Base-by-base conservation (phyloP, 176 grass and related monocot species). In the Oryza meyeriana region DNA sequence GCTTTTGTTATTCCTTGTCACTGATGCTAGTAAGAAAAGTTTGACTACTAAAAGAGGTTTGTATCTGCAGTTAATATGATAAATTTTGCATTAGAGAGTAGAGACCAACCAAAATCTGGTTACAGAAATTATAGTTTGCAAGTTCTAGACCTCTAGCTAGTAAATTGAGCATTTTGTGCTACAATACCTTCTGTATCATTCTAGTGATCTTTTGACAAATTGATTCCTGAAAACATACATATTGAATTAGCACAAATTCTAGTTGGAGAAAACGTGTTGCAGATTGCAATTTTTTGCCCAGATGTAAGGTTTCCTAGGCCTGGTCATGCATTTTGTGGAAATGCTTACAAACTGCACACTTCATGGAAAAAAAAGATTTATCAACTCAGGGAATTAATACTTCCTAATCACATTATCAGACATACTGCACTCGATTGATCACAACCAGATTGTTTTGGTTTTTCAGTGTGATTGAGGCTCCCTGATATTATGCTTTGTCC, bases 401-500 rank as follows among this genome's bases (percentile, higher is more conserved):
- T 74, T 79, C 61, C 74, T 24, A 34, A 72, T 78, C 36, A 74
- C 24, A 0, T 30, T 59, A 72, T 78, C 36, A 74, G 18, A 1
- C 25, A 41, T 69, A 28, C 22, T 80, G 66, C 42, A 81, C 35
- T 89, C 25, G 35, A 57, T 77, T n/a, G 18, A 40, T 45, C 81
- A 75, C 11, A 72, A 45, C 12, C 66, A 72, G 65, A 77, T 72
- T 44, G 8, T 58, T 31, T 76, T 72, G 22, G 69, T 81, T 80
- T 25, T 36, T 58, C 66, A 42, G 34, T 81, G 71, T 58, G 25
- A 85, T 64, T 32, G 44, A 65, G 71, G 72, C 24, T 33, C 33
- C 12, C 62, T 64, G 66, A 76, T 85, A 63, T 76, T 81, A 58
- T 89, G 78, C 81, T 78, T 40, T 87, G 76, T 67, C 45, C 58